These are phyloP conservation scores for Thraustochytrium striatum DNA, from an alignment of 352 stramenopile species.

Conservation along the genomic window DNA sequence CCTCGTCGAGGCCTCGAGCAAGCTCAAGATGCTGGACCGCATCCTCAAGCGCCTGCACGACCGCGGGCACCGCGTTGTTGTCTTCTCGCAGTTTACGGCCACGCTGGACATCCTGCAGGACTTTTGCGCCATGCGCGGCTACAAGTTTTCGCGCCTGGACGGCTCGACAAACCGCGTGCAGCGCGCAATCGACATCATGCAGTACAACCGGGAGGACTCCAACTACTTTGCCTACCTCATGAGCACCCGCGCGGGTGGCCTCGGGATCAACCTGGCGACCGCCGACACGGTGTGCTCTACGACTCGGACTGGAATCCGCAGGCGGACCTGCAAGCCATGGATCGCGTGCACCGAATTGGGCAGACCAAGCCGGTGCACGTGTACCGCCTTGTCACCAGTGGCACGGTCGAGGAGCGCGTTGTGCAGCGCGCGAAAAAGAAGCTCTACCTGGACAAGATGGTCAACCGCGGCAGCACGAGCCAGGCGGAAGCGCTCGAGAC, in stretches of 20 bases:
- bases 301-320: constrained; percentile 80
- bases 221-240: constrained; percentile 95
- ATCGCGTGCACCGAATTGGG: constrained; percentile 80
- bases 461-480: constrained; percentile 56
- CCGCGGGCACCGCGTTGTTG: constrained; percentile 77
- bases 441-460: constrained; percentile 85
- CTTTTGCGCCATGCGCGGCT: constrained; percentile 15
- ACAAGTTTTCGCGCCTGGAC: constrained; percentile 47
- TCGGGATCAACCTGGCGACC: constrained; percentile 95
- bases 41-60: constrained; percentile 77
- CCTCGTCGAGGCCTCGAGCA: constrained; percentile 55
- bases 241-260: constrained; percentile 89
- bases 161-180: constrained; percentile 31
- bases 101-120: constrained; percentile 69
- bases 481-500: constrained; percentile 27
- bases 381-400: constrained; percentile 85
- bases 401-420: constrained; percentile 89
- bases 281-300: constrained; percentile 68
- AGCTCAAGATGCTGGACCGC: constrained; percentile 57
- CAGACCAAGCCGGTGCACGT: constrained; percentile 82
- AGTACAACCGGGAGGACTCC: constrained; percentile 85
- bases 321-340: constrained; percentile 73
- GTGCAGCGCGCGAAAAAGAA: constrained; percentile 80
- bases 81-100: constrained; percentile 85
- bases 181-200: constrained; percentile 63